These are phyloP conservation scores for Oehlia diaphana DNA, from an alignment of 192 early-diverging fungal species.

Conservation along the genomic window DNA sequence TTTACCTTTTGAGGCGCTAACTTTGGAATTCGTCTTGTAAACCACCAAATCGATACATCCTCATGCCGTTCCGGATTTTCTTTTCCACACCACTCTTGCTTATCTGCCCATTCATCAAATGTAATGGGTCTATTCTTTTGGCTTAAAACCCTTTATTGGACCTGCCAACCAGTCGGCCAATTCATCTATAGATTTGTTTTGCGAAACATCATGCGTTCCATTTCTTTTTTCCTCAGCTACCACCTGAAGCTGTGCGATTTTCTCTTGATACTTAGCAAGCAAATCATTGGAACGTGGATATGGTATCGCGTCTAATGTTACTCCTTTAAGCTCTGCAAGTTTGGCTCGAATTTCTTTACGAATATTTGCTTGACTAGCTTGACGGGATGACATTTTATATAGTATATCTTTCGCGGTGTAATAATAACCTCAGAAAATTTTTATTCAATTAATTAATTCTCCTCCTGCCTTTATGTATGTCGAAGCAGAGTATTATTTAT, in stretches of 20 bases:
- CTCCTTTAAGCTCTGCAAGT: conserved; percentile 18
- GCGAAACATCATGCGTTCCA: not conserved
- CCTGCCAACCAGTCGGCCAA: not conserved
- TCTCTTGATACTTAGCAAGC: not conserved
- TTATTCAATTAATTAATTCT: too few relatives aligned
- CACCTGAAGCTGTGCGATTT: not conserved
- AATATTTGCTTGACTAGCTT: conserved; percentile 16
- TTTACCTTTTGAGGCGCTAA: not conserved
- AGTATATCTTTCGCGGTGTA: not conserved
- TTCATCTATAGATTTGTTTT: not conserved
- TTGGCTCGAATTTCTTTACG: conserved; percentile 1
- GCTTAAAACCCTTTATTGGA: not conserved
- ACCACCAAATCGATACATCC: not conserved
- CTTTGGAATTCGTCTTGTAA: not conserved
- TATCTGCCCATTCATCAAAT: not conserved
- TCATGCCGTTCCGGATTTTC: not conserved
- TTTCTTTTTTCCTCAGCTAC: not conserved
- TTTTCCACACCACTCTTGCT: not conserved
- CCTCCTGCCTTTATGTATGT: too few relatives aligned
- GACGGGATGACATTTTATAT: conserved; percentile 12
- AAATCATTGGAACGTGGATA: not conserved
- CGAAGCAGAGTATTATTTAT: too few relatives aligned
- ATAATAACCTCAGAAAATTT: too few relatives aligned
- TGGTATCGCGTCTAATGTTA: not conserved
- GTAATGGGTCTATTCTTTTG: not conserved